These are phyloP conservation scores for Mycena rosella DNA, from an alignment of 768 basidiomycete genomes.

Conservation along the genomic window DNA sequence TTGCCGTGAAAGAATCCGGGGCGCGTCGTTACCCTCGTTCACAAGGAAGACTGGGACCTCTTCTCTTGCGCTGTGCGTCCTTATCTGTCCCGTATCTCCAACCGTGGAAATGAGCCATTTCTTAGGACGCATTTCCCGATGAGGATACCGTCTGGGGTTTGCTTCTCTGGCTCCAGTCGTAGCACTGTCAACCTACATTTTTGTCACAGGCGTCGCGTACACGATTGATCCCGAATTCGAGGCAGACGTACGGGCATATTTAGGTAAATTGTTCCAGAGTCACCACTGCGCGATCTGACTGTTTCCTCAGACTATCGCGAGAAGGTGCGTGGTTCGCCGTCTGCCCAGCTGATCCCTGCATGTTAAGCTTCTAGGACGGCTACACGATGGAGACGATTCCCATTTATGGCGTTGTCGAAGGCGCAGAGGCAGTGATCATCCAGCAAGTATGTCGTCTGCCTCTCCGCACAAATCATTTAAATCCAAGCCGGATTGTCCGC, in stretches of 20 bases:
- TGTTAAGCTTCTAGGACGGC: slow-evolving; percentile 71
- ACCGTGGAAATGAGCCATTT: too few relatives aligned
- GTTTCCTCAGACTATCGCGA: slow-evolving; percentile 78
- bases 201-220: slow-evolving; percentile 79
- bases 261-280: slow-evolving; percentile 81
- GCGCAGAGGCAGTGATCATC: slow-evolving; percentile 67
- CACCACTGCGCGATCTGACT: not conserved
- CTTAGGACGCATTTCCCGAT: slow-evolving; percentile 76
- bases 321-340: slow-evolving; percentile 65
- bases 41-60: slow-evolving; percentile 88
- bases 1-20: slow-evolving; percentile 73
- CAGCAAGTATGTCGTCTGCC: slow-evolving; percentile 60
- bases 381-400: slow-evolving; percentile 88
- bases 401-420: slow-evolving; percentile 71
- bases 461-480: not conserved
- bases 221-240: slow-evolving; percentile 85
- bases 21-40: slow-evolving; percentile 90
- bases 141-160: slow-evolving; percentile 90
- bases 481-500: slow-evolving; percentile 22
- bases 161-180: slow-evolving; percentile 31
- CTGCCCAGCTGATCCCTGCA: not conserved
- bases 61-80: slow-evolving; percentile 72
- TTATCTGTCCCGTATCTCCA: not conserved
- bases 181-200: not conserved
- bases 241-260: slow-evolving; percentile 82